phyloP scores from a whole-genome alignment of 1,284 basidiomycete species.

The Cutaneotrichosporon daszewskae region DNA sequence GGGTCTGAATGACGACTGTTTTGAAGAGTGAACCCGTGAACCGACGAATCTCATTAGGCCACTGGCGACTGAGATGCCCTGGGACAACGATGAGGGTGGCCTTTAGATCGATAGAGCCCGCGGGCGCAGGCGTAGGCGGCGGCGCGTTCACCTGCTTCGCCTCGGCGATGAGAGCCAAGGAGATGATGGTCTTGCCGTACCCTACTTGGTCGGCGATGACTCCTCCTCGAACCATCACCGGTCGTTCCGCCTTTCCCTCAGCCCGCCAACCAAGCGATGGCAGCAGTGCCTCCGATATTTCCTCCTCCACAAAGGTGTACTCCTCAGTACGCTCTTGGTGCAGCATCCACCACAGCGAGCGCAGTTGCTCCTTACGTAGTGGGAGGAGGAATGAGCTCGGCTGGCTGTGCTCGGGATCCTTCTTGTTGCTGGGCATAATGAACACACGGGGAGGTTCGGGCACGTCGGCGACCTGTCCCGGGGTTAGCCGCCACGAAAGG shows the following conservation, averaged over 20 bases:
- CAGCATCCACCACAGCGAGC: conserved; percentile 91
- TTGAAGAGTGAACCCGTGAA: conserved; percentile 61
- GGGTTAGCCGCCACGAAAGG: conserved; percentile 75
- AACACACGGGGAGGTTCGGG: conserved; percentile 54
- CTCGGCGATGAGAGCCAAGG: conserved; percentile 68
- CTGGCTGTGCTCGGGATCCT: conserved; percentile 66
- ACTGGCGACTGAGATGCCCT: conserved; percentile 81
- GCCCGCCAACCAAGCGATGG: conserved; percentile 85
- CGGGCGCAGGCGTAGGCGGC: conserved; percentile 50
- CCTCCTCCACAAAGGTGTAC: conserved; percentile 74
- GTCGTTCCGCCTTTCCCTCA: conserved; percentile 78
- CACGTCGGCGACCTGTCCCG: conserved; percentile 48
- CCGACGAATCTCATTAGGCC: conserved; percentile 78
- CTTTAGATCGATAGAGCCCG: conserved; percentile 57
- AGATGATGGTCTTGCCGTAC: conserved; percentile 94
- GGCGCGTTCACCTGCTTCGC: conserved; percentile 54
- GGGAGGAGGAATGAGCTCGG: conserved; percentile 66
- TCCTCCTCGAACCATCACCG: conserved; percentile 72
- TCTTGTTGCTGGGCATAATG: conserved; percentile 68
- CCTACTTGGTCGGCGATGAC: conserved; percentile 94
- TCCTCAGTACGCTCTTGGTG: conserved; percentile 64
- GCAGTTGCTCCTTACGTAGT: conserved; percentile 77
- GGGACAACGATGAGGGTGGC: conserved; percentile 84
- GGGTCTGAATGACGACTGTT: conserved; percentile 58
- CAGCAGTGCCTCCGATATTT: conserved; percentile 83